Percentiles rank a stretch among this genome's conserved stretches.
Conservation (phyloP, 2,329 filamentous ascomycete genomes). For the Amylocarpus encephaloides region DNA sequence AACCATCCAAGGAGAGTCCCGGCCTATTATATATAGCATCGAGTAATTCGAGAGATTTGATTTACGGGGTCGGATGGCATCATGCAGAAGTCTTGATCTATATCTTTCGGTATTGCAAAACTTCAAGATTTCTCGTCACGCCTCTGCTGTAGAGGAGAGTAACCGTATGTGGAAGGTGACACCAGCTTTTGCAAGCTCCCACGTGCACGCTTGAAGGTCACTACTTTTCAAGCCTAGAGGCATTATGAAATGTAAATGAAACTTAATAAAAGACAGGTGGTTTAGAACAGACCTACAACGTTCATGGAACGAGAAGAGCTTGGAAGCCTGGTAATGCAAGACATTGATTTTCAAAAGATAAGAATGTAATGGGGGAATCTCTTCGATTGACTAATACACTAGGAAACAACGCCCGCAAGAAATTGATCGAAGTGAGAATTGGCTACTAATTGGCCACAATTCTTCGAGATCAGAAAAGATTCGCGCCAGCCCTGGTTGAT, state of each 20-base stretch:
- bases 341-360: background rate
- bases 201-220: too few relatives aligned
- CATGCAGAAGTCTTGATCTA: background rate
- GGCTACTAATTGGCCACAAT: constrained; percentile 9
- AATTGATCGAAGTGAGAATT: constrained; percentile 12
- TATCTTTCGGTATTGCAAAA: too few relatives aligned
- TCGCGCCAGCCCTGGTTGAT: constrained; percentile 22
- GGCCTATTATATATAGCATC: background rate
- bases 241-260: too few relatives aligned
- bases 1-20: too few relatives aligned
- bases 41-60: background rate
- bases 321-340: background rate
- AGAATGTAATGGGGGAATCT: constrained; percentile 13
- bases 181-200: too few relatives aligned
- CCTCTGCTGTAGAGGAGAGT: background rate
- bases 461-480: constrained; percentile 21
- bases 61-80: constrained; percentile 1
- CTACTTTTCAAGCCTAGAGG: too few relatives aligned
- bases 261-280: too few relatives aligned
- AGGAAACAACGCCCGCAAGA: constrained; percentile 17
- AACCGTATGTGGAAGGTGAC: too few relatives aligned
- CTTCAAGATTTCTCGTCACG: background rate
- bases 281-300: too few relatives aligned
- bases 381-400: constrained; percentile 23
- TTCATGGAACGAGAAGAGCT: too few relatives aligned